phyloP scores from a whole-genome alignment of 1,284 basidiomycete genomes.

The Rhodotorula mucilaginosa region DNA sequence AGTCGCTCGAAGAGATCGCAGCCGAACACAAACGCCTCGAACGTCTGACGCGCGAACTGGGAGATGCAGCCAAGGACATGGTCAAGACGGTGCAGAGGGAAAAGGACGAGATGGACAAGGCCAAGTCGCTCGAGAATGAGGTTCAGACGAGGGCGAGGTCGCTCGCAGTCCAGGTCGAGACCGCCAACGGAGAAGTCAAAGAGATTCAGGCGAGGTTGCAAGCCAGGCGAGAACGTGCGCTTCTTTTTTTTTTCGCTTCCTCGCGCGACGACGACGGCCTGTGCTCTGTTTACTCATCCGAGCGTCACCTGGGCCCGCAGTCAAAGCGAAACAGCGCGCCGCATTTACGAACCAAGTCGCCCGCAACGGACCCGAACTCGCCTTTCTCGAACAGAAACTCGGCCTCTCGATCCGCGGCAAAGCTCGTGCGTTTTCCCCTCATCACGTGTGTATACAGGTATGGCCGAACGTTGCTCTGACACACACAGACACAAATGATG shows the following conservation, averaged over 20 bases:
- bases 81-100: slow-evolving; percentile 26
- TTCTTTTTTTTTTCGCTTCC: neutral
- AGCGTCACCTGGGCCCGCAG: neutral
- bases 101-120: slow-evolving; percentile 37
- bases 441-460: no score
- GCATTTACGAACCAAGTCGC: slow-evolving; percentile 36
- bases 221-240: slow-evolving; percentile 22
- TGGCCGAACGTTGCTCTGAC: no score
- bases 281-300: no score
- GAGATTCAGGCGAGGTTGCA: slow-evolving; percentile 20
- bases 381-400: slow-evolving; percentile 42
- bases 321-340: slow-evolving; percentile 33
- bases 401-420: slow-evolving; percentile 42
- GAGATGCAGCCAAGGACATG: slow-evolving; percentile 40
- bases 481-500: no score
- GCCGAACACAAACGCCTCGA: slow-evolving; percentile 39
- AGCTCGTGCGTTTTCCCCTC: slow-evolving; percentile 27
- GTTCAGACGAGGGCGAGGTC: slow-evolving; percentile 32
- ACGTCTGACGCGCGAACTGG: slow-evolving; percentile 32
- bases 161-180: slow-evolving; percentile 38
- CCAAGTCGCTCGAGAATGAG: slow-evolving; percentile 30
- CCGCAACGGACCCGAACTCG: slow-evolving; percentile 43
- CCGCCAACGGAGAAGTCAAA: slow-evolving; percentile 30
- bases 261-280: neutral
- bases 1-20: slow-evolving; percentile 36